phyloP scores from a whole-genome alignment of 2,329 filamentous ascomycete species.

The Monosporascus sp. region DNA sequence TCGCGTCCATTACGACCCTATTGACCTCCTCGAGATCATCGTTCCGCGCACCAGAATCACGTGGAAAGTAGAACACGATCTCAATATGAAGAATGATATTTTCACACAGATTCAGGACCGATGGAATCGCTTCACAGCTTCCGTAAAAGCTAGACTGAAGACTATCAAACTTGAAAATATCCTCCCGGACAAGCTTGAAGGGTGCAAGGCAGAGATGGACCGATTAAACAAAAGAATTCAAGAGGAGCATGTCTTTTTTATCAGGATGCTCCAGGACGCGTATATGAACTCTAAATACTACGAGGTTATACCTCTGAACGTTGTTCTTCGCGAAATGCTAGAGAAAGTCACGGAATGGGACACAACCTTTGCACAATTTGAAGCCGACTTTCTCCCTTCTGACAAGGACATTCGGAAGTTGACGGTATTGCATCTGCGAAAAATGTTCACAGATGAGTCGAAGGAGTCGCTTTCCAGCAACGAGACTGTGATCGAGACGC shows the following conservation, averaged over 20 bases:
- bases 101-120: constrained; percentile 76
- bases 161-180: constrained; percentile 91
- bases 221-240: constrained; percentile 70
- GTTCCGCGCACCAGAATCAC: constrained; percentile 86
- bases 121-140: constrained; percentile 80
- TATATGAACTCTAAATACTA: constrained; percentile 96
- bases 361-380: constrained; percentile 81
- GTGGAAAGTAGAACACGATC: constrained; percentile 95
- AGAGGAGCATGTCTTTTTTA: constrained; percentile 71
- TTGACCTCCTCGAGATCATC: constrained; percentile 89
- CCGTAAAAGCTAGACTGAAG: constrained; percentile 76
- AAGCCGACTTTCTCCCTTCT: constrained; percentile 84
- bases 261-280: constrained; percentile 76
- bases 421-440: constrained; percentile 86
- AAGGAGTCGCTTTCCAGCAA: constrained; percentile 66
- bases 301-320: constrained; percentile 90
- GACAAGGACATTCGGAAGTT: constrained; percentile 94
- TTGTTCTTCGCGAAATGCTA: constrained; percentile 81
- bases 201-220: constrained; percentile 78
- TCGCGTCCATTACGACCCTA: constrained; percentile 85
- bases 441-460: constrained; percentile 89
- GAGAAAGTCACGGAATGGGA: constrained; percentile 95
- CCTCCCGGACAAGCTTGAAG: constrained; percentile 76
- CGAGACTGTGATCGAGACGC: constrained; percentile 58
- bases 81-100: constrained; percentile 88